Evolutionary conservation across 2,329 filamentous ascomycete genomes (phyloP).

Genomic region (Hypomyces perniciosus): DNA sequence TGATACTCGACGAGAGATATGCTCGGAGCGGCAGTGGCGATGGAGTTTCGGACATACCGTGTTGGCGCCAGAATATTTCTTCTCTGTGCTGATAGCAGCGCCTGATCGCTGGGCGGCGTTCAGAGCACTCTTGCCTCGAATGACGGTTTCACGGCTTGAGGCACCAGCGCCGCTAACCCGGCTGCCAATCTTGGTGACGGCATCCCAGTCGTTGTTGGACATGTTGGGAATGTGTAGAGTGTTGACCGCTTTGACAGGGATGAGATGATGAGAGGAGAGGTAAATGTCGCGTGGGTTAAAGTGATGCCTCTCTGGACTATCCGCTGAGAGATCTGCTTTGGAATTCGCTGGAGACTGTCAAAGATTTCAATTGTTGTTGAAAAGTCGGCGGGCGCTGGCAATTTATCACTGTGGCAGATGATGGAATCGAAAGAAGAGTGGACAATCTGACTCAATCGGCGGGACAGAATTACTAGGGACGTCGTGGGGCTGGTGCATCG

Average conservation of each 20-base stretch:
- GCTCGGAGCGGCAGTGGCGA: background rate
- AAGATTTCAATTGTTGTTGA: background rate
- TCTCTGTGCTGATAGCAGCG: conserved; percentile 74
- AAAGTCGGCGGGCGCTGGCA: background rate
- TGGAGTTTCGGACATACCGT: conserved; percentile 30
- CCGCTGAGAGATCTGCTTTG: background rate
- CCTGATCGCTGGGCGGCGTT: conserved; percentile 87
- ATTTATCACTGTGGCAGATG: conserved; percentile 2
- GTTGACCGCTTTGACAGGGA: conserved; percentile 15
- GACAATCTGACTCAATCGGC: conserved; percentile 34
- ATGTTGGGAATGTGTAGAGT: conserved; percentile 47
- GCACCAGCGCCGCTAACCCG: conserved; percentile 65
- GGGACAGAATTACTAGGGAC: conserved; percentile 19
- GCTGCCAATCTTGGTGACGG: conserved; percentile 88
- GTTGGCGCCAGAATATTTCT: conserved; percentile 79
- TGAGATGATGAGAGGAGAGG: conserved; percentile 22
- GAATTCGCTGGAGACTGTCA: background rate
- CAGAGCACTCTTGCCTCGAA: conserved; percentile 74
- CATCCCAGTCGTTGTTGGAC: conserved; percentile 64
- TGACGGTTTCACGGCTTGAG: conserved; percentile 72
- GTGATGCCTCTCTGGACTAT: too few species aligned
- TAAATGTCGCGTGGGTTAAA: background rate
- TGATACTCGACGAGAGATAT: background rate
- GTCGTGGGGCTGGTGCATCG: conserved; percentile 13
- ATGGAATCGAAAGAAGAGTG: conserved; percentile 5